Percentiles rank a stretch among this genome's conserved stretches.
Conservation (phyloP, 2,329 filamentous ascomycete species). For the Alternaria sp. region DNA sequence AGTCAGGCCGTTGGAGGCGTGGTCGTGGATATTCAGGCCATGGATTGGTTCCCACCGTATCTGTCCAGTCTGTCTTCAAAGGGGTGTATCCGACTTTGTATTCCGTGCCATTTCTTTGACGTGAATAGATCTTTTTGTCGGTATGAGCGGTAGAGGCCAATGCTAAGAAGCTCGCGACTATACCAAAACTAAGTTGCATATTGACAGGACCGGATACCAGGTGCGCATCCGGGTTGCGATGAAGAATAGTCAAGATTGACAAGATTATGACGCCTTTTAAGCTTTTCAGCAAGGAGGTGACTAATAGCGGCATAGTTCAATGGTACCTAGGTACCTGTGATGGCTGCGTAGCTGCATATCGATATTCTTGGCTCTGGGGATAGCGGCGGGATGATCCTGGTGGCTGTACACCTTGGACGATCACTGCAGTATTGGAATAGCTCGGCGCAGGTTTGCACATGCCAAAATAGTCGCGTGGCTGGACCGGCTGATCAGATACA, state of each 20-base stretch:
- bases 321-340: slow-evolving; percentile 21
- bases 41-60: slow-evolving; percentile 61
- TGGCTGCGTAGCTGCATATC: slow-evolving; percentile 28
- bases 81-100: slow-evolving; percentile 42
- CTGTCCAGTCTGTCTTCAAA: slow-evolving; percentile 60
- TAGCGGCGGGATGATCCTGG: slow-evolving; percentile 36
- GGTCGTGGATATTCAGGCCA: slow-evolving; percentile 69
- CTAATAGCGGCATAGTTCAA: slow-evolving; percentile 24
- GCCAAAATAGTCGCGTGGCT: slow-evolving; percentile 13
- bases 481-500: slow-evolving; percentile 20
- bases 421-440: slow-evolving; percentile 24
- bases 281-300: slow-evolving; percentile 29
- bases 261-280: slow-evolving; percentile 31
- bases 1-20: slow-evolving; percentile 62
- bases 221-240: neutral
- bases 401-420: slow-evolving; percentile 40
- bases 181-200: slow-evolving; percentile 30
- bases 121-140: slow-evolving; percentile 17
- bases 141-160: slow-evolving; percentile 19
- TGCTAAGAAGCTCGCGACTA: slow-evolving; percentile 25
- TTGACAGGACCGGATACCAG: neutral
- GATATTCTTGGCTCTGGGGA: slow-evolving; percentile 26
- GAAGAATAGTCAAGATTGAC: neutral
- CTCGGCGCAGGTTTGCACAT: slow-evolving; percentile 6
- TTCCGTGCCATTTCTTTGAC: slow-evolving; percentile 42